Percentiles rank a stretch among this genome's conserved stretches.
These are phyloP conservation scores for Saturnispora serradocipensis DNA, from an alignment of 805 yeast genomes.

Conservation along the genomic window DNA sequence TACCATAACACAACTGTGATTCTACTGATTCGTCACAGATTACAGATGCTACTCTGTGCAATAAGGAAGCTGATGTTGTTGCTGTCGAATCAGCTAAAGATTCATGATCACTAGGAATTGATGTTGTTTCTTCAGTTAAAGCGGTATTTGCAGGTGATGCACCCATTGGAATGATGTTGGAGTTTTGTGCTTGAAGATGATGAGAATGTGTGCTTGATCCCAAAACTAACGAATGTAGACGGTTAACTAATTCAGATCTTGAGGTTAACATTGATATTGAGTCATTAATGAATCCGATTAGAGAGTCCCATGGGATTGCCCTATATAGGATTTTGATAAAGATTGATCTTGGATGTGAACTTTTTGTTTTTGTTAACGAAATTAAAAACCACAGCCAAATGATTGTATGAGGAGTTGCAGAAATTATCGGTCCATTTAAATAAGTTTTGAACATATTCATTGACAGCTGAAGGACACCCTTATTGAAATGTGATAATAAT, in stretches of 20 bases:
- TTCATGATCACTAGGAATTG: background rate
- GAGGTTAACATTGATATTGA: conserved; percentile 32
- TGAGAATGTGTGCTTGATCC: background rate
- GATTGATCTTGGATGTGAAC: conserved; percentile 39
- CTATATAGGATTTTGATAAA: conserved; percentile 37
- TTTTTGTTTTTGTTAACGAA: conserved; percentile 47
- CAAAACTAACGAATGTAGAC: conserved; percentile 1
- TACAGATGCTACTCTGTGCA: conserved; percentile 52
- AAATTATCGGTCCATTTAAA: conserved; percentile 59
- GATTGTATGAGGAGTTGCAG: conserved; percentile 63
- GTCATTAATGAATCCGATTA: conserved; percentile 56
- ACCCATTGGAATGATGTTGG: background rate
- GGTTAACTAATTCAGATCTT: conserved; percentile 16
- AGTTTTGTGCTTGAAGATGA: background rate
- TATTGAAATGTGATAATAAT: conserved; percentile 46
- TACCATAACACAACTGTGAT: conserved; percentile 82
- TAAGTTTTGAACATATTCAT: conserved; percentile 59
- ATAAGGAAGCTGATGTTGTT: conserved; percentile 24
- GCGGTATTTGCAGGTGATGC: conserved; percentile 6
- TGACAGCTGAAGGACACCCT: conserved; percentile 59
- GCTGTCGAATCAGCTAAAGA: conserved; percentile 2
- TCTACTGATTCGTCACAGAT: conserved; percentile 28
- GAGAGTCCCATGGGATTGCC: conserved; percentile 52
- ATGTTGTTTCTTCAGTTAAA: conserved; percentile 5
- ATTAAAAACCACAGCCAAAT: conserved; percentile 71